These are phyloP conservation scores for Dactylorhiza incarnata DNA, from an alignment of 106 monocot species.

Conservation along the genomic window DNA sequence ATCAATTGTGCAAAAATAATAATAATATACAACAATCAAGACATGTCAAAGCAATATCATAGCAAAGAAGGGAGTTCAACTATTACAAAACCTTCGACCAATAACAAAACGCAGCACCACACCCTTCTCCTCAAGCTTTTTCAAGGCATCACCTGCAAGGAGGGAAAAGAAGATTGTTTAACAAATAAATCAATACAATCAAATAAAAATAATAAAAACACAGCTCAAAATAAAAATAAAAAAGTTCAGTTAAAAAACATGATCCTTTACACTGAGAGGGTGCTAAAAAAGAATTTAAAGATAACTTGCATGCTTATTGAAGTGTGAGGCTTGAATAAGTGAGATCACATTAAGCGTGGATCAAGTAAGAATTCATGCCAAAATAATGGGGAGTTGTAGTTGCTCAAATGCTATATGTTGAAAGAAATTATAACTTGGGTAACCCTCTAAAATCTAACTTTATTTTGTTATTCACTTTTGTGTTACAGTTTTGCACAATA, in stretches of 20 bases:
- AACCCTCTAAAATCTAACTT: no score
- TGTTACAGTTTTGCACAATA: no score
- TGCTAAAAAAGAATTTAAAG: neutral
- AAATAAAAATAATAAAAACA: neutral
- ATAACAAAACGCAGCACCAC: slow-evolving; percentile 94
- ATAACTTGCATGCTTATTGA: neutral
- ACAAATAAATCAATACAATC: neutral
- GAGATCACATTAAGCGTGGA: no score
- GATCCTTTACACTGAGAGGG: neutral
- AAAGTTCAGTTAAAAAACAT: neutral
- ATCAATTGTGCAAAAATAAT: neutral
- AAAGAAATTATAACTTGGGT: no score
- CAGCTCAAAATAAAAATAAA: neutral
- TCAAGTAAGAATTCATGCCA: neutral
- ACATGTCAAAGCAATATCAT: slow-evolving; percentile 1
- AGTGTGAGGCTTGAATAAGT: neutral
- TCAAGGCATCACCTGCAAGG: slow-evolving; percentile 74
- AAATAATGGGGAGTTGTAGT: no score
- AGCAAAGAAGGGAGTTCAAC: slow-evolving; percentile 7
- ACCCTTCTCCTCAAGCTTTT: slow-evolving; percentile 81
- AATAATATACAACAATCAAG: neutral
- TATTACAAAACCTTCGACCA: slow-evolving; percentile 80
- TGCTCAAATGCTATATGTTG: no score
- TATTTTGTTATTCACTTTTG: no score
- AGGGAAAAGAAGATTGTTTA: slow-evolving; percentile 4